phyloP scores from a whole-genome alignment of 495 filamentous ascomycete species.

The Rostrohypoxylon terebratum region DNA sequence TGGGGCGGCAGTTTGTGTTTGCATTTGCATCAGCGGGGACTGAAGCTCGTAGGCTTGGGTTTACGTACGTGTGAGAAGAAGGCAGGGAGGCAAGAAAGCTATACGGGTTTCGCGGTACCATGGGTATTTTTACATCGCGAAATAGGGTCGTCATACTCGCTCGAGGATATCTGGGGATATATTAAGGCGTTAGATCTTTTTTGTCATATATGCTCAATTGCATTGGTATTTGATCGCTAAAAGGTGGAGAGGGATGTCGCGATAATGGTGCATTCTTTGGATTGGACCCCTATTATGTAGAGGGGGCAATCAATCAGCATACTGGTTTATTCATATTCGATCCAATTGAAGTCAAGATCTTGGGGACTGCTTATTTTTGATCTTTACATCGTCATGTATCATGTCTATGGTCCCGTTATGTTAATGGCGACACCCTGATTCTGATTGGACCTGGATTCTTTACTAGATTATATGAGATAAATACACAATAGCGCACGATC shows the following conservation, averaged over 20 bases:
- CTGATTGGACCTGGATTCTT: too few relatives aligned
- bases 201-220: not conserved
- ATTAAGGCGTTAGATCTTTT: conserved; percentile 9
- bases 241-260: too few relatives aligned
- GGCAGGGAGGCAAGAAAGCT: not conserved
- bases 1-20: conserved; percentile 27
- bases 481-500: too few relatives aligned
- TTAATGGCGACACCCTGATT: too few relatives aligned
- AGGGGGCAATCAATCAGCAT: not conserved
- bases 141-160: not conserved
- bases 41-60: not conserved
- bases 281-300: not conserved
- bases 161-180: not conserved
- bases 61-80: not conserved
- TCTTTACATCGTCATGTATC: too few relatives aligned
- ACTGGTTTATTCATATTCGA: not conserved
- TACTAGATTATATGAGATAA: too few relatives aligned
- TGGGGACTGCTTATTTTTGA: too few relatives aligned
- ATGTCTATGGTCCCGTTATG: too few relatives aligned
- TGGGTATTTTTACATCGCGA: not conserved
- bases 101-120: not conserved
- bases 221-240: not conserved
- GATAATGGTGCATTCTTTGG: not conserved
- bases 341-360: not conserved
- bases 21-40: conserved; percentile 38